Evolutionary conservation across 1,284 basidiomycete genomes (phyloP), one percentile per base, ranked within the genome.

Genomic region (Kwoniella shivajii): DNA sequence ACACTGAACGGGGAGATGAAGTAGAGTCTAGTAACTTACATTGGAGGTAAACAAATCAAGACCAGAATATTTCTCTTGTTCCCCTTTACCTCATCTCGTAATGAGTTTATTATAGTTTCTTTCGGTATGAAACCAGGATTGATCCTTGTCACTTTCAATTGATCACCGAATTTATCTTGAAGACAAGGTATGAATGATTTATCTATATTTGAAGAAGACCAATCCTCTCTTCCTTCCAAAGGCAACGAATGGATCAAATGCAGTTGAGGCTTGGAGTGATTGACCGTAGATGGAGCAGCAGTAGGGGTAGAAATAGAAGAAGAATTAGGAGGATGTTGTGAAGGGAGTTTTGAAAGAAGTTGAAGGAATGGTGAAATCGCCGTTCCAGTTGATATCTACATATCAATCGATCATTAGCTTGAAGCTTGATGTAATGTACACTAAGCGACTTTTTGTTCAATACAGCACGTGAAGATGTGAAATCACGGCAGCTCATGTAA

Each of bases 321-420:
- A n/a, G n/a, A n/a, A n/a, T n/a, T n/a, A n/a, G n/a, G n/a, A n/a
- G n/a, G n/a, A n/a, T n/a, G n/a, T n/a, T n/a, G n/a, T n/a, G 52
- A 43, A 11, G 65, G 60, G 16, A 71, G 51, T 47, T 71, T 76
- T 22, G 67, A 69, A 9, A 78, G 63, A 1, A 77, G 65, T 63
- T 78, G 77, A 6, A 78, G 67, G 59, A 78, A 77, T 5, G 77
- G 77, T 1, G 76, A 66, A 7, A 78, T 62, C 0, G 71, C 77
- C 30, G 77, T 78, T 20, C 77, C 77, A 7, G 75, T 77, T 5
- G 74, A 75, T 22, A 78, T 69, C 73, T 74, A 52, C n/a, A n/a
- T n/a, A n/a, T n/a, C n/a, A n/a, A n/a, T n/a, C n/a, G n/a, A n/a
- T n/a, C n/a, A n/a, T n/a, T n/a, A n/a, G n/a, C n/a, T n/a, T n/a